Evolutionary conservation across 768 basidiomycete species (phyloP).

Genomic region (Mycena indigotica): DNA sequence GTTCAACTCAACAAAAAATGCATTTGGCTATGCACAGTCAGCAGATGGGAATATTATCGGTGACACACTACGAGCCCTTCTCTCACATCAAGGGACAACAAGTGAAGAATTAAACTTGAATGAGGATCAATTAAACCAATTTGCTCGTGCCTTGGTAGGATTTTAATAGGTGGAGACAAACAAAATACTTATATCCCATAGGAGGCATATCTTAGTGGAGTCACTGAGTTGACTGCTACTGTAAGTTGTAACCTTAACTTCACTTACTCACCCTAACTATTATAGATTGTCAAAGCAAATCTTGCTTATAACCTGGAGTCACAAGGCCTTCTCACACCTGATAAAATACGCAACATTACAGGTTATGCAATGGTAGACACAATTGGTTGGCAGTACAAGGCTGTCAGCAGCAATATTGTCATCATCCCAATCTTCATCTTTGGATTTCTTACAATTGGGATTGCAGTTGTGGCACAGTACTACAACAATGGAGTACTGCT

Average conservation of each 20-base stretch:
- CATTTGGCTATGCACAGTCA: neutral
- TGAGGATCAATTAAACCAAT: too few species aligned
- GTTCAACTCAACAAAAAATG: neutral
- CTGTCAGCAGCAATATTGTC: neutral
- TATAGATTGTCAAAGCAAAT: neutral
- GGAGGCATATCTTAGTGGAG: neutral
- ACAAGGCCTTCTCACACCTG: neutral
- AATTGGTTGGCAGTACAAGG: neutral
- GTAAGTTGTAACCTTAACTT: neutral
- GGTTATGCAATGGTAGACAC: neutral
- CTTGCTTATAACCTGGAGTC: neutral
- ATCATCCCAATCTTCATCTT: conserved; percentile 1
- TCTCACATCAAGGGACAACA: neutral
- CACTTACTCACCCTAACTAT: neutral
- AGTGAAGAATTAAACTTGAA: neutral
- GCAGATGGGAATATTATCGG: neutral
- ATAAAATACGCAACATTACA: neutral
- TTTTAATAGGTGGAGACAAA: too few species aligned
- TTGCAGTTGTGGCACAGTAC: conserved; percentile 1
- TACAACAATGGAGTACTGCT: neutral
- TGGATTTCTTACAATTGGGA: neutral
- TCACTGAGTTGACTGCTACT: neutral
- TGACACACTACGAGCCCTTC: neutral
- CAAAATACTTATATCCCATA: too few species aligned
- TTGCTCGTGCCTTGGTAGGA: neutral